Base-by-base conservation (phyloP, 129 eudicot species). In the Glebionis coronaria region DNA sequence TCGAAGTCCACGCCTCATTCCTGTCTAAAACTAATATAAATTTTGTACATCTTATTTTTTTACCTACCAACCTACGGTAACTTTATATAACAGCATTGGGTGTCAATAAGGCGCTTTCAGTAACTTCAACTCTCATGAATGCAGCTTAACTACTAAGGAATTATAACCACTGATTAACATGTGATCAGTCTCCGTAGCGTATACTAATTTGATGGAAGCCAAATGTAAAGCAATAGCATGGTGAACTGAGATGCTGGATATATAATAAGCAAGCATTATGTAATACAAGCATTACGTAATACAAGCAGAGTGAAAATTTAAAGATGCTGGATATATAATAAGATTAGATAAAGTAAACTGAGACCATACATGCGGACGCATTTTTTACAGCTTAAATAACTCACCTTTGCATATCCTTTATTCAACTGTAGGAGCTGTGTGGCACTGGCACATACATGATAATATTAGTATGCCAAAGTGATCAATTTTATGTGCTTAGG, bases 31-130 rank as follows among this genome's bases (percentile, higher is more conserved):
- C 4, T 70, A 12, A 44, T 18, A 46, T 14, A 70, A 57, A 70
- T 70, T 44, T 8, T 7, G 29, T 16, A 44, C 27, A 28, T 57
- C 12, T 56, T 47, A 18, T 12, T 35, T 28, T 21, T 44, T 12
- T 61, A n/a, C 69, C 55, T 62, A 72, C 49, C 68, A 60, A 71
- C 68, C 68, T 45, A 59, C 28, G 7, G 18, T 57, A 42, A 27
- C 13, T 25, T 15, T 13, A 68, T 68, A 38, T 19, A 54, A 38
- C 52, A 31, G 13, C 23, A 64, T 47, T 9, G 63, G 63, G 15
- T 25, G 63, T 13, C 19, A 12, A 14, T 12, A 23, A 25, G 62
- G 40, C 25, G 62, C 21, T 19, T 11, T 11, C 29, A 19, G 44
- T 14, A 14, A 59, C 20, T 27, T 28, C 12, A 59, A 19, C 13